Conservation (phyloP, 306 rosid species). For the Begonia peltatifolia region DNA sequence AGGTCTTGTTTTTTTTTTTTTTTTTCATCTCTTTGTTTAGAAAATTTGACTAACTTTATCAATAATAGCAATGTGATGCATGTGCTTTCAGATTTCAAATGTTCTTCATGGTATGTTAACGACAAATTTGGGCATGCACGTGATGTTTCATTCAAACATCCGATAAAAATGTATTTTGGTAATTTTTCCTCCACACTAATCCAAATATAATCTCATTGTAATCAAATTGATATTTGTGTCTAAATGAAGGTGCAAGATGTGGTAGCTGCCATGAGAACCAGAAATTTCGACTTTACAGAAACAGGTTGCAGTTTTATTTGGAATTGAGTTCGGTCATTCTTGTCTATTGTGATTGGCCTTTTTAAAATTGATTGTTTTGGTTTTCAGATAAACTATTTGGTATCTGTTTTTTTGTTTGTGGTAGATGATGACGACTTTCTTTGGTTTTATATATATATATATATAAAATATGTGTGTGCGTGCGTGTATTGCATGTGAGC, state of each 20-base stretch:
- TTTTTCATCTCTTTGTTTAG: too few relatives aligned
- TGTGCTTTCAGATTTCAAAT: conserved; percentile 44
- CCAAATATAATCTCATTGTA: conserved; percentile 4
- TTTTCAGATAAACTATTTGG: too few relatives aligned
- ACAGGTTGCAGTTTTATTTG: conserved; percentile 38
- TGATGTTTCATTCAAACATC: conserved; percentile 78
- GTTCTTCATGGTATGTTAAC: conserved; percentile 55
- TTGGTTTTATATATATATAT: too few relatives aligned
- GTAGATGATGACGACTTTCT: too few relatives aligned
- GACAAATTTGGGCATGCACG: conserved; percentile 68
- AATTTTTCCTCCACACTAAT: conserved; percentile 3
- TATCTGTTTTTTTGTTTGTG: too few relatives aligned
- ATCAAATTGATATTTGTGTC: conserved; percentile 6
- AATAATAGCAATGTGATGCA: neutral
- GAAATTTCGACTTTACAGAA: conserved; percentile 52
- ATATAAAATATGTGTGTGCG: too few relatives aligned
- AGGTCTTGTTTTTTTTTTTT: too few relatives aligned
- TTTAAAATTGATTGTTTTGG: too few relatives aligned
- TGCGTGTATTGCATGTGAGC: too few relatives aligned
- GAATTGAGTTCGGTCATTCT: neutral
- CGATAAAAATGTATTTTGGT: conserved; percentile 92
- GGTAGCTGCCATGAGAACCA: conserved; percentile 79
- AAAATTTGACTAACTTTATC: neutral
- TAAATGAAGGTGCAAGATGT: conserved; percentile 59
- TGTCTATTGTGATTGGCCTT: neutral